Conservation (phyloP, 1,139 yeast genomes). For the Debaryomycetaceae sp. region DNA sequence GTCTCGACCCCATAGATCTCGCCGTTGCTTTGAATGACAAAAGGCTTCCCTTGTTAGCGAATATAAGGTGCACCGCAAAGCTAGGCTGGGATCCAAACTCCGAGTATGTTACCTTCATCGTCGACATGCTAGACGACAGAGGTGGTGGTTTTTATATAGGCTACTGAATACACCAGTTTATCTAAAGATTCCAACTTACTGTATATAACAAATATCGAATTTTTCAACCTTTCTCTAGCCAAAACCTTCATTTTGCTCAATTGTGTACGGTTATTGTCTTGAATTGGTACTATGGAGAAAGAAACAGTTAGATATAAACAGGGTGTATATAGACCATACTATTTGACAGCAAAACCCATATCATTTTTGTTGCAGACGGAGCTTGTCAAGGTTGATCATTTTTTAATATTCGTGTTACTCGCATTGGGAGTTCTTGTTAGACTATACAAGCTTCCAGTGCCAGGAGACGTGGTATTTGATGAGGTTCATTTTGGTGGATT, state of each 20-base stretch:
- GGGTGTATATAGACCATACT: neutral
- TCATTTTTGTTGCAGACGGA: neutral
- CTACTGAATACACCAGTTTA: conserved; percentile 17
- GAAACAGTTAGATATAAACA: neutral
- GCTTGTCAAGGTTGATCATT: conserved; percentile 16
- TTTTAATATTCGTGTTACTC: conserved; percentile 17
- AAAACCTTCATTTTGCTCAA: neutral
- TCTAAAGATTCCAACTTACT: neutral
- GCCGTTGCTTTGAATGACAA: conserved; percentile 81
- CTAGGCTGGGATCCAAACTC: conserved; percentile 85
- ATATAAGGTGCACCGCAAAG: conserved; percentile 66
- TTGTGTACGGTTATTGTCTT: neutral
- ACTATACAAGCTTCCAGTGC: conserved; percentile 57
- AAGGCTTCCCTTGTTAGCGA: conserved; percentile 63
- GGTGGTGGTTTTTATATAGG: conserved; percentile 45
- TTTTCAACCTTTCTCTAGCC: neutral
- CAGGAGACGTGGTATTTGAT: conserved; percentile 87
- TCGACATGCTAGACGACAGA: conserved; percentile 37
- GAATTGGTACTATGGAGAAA: neutral
- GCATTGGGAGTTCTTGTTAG: conserved; percentile 31
- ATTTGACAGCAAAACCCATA: neutral
- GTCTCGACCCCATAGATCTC: conserved; percentile 82
- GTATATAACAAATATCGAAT: neutral
- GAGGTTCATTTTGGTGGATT: conserved; percentile 62
- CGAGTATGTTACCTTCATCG: conserved; percentile 54